phyloP scores from a whole-genome alignment of 768 basidiomycete genomes.

The Agaricus blazei region DNA sequence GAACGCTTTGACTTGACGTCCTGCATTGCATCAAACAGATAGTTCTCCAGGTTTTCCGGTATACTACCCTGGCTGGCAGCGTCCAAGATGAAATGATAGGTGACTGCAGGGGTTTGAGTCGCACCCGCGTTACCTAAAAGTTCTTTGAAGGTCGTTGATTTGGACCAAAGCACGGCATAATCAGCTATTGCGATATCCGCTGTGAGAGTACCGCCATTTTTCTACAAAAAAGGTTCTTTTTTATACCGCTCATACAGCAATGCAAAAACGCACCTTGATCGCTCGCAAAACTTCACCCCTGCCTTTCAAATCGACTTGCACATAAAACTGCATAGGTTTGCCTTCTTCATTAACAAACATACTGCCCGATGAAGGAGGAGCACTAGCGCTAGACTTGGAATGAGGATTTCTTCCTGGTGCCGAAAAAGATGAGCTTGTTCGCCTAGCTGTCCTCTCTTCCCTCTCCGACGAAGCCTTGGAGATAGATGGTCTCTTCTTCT shows the following conservation, averaged over 20 bases:
- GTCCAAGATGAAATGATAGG: slow-evolving; percentile 47
- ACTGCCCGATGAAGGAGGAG: background rate
- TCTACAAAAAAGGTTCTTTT: slow-evolving; percentile 31
- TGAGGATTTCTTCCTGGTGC: slow-evolving; percentile 2
- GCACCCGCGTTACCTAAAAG: slow-evolving; percentile 30
- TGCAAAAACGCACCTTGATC: slow-evolving; percentile 49
- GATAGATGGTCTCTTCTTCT: background rate
- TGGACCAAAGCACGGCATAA: slow-evolving; percentile 52
- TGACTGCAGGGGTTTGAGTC: slow-evolving; percentile 43
- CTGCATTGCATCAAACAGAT: slow-evolving; percentile 28
- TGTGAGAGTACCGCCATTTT: slow-evolving; percentile 59
- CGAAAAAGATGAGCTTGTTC: background rate
- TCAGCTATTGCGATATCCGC: slow-evolving; percentile 51
- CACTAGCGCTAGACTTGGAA: background rate
- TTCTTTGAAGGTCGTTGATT: slow-evolving; percentile 42
- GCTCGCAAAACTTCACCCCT: slow-evolving; percentile 14
- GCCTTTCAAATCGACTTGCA: slow-evolving; percentile 48
- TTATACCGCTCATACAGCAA: background rate
- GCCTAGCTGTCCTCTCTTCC: background rate
- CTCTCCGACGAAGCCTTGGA: background rate
- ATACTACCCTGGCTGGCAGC: slow-evolving; percentile 39
- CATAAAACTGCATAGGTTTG: slow-evolving; percentile 48
- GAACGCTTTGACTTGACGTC: slow-evolving; percentile 15
- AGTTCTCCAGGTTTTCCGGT: slow-evolving; percentile 41
- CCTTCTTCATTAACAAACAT: slow-evolving; percentile 23